Evolutionary conservation across 495 filamentous ascomycete genomes (phyloP).

Genomic region (Cercophora samala): DNA sequence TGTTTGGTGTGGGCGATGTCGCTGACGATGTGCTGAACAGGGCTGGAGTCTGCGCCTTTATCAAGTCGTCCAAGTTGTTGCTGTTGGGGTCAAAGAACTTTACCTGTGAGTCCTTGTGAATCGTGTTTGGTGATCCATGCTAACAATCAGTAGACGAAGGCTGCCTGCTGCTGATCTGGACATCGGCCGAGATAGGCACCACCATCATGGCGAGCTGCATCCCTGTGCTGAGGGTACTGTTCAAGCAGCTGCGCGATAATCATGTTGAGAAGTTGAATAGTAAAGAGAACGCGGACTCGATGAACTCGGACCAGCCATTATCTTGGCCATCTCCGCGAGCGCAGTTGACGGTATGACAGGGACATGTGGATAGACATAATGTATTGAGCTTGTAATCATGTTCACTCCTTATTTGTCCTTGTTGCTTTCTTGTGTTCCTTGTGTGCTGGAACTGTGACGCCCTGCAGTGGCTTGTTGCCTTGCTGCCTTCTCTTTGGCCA

Average conservation of each 20-base stretch:
- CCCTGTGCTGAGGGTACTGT: slow-evolving; percentile 32
- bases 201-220: slow-evolving; percentile 39
- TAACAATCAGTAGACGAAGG: slow-evolving; percentile 23
- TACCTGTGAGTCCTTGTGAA: slow-evolving; percentile 22
- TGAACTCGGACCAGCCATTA: not conserved
- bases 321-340: not conserved
- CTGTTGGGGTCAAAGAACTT: slow-evolving; percentile 20
- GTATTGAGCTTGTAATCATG: not conserved
- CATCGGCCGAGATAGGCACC: slow-evolving; percentile 27
- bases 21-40: slow-evolving; percentile 15
- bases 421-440: slow-evolving; percentile 1
- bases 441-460: not conserved
- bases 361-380: not conserved
- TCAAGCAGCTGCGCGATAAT: slow-evolving; percentile 23
- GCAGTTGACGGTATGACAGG: not conserved
- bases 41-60: slow-evolving; percentile 27
- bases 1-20: not conserved
- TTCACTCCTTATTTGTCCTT: not conserved
- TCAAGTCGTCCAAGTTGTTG: slow-evolving; percentile 23
- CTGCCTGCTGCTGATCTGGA: slow-evolving; percentile 28
- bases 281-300: not conserved
- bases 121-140: not conserved
- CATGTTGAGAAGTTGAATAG: not conserved
- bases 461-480: slow-evolving; percentile 1
- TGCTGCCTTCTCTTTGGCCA: slow-evolving; percentile 12